A percentile compares a stretch with the other conserved stretches of the same genome.
Evolutionary conservation across 163 green algal genomes (phyloP).

Genomic region (Trebouxiophyceae sp.): DNA sequence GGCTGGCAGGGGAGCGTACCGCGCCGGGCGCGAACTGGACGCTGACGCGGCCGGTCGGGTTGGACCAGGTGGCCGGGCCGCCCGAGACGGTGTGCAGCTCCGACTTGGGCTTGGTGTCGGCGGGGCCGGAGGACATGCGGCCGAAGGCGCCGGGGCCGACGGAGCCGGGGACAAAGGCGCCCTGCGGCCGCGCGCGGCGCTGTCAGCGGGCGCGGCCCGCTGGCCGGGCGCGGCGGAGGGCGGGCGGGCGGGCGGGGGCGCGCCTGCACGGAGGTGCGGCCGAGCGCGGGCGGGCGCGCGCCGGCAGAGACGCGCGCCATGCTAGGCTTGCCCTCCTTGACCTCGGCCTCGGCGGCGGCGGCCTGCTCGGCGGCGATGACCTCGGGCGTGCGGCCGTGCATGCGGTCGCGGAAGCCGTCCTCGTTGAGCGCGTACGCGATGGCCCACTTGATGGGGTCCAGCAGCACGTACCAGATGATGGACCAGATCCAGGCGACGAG

Average conservation of each 20-base stretch:
- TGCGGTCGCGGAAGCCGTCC: conserved; percentile 53
- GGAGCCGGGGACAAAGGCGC: not conserved
- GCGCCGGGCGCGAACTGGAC: not conserved
- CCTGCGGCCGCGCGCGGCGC: not conserved
- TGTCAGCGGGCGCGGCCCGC: not conserved
- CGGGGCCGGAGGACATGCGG: not conserved
- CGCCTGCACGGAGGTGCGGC: not conserved
- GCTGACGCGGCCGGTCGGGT: conserved; percentile 1
- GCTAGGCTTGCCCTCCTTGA: conserved; percentile 1
- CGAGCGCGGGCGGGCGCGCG: not conserved
- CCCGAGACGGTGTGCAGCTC: not conserved
- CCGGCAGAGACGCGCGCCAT: not conserved
- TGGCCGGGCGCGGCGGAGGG: not conserved
- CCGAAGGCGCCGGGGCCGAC: not conserved
- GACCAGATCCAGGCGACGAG: conserved; percentile 77
- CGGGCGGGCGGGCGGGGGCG: not conserved
- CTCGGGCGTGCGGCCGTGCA: not conserved
- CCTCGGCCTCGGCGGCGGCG: not conserved
- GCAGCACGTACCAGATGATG: conserved; percentile 66
- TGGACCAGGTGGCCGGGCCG: conserved; percentile 1
- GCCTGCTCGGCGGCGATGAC: not conserved
- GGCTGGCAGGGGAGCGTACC: not conserved
- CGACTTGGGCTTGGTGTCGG: not conserved
- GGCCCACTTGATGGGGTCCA: conserved; percentile 71
- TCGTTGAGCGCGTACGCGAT: conserved; percentile 71